phyloP scores from a whole-genome alignment of 2,329 filamentous ascomycete species.

The Cercospora sp. region DNA sequence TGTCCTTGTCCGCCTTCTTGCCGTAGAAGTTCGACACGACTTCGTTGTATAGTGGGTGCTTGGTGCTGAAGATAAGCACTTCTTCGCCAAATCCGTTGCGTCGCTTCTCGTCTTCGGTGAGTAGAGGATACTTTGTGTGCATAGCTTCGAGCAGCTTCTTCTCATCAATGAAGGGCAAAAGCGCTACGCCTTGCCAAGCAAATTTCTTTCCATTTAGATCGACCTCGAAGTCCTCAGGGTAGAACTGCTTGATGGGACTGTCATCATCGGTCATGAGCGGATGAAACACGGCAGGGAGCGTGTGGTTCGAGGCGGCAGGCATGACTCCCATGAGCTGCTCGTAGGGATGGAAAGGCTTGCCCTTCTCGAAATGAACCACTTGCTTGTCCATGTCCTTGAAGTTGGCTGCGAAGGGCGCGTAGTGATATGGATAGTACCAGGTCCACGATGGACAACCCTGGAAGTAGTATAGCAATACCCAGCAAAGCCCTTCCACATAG shows the following conservation, averaged over 20 bases:
- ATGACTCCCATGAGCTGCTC: constrained; percentile 98
- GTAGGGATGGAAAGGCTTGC: constrained; percentile 83
- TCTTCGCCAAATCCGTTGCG: constrained; percentile 81
- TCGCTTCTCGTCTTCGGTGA: constrained; percentile 72
- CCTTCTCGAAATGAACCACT: constrained; percentile 78
- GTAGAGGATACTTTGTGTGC: constrained; percentile 73
- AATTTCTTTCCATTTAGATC: constrained; percentile 98
- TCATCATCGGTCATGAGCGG: constrained; percentile 83
- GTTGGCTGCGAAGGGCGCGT: constrained; percentile 94
- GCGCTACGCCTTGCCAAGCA: constrained; percentile 92
- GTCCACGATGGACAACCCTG: constrained; percentile 98
- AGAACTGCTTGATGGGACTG: constrained; percentile 95
- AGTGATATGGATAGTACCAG: constrained; percentile 99
- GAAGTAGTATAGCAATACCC: constrained; percentile 96
- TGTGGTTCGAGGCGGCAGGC: constrained; percentile 87
- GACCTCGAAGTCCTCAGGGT: constrained; percentile 88
- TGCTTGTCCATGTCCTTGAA: constrained; percentile 81
- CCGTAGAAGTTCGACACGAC: constrained; percentile 85
- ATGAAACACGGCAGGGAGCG: constrained; percentile 85
- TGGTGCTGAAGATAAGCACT: constrained; percentile 79
- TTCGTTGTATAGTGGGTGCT: constrained; percentile 81
- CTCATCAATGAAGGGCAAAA: constrained; percentile 96
- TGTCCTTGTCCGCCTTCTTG: constrained; percentile 70
- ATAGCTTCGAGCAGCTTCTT: constrained; percentile 79
- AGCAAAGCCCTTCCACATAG: constrained; percentile 93